Base-by-base conservation (phyloP, 108 stramenopile genomes). In the Heterococcus sp. region DNA sequence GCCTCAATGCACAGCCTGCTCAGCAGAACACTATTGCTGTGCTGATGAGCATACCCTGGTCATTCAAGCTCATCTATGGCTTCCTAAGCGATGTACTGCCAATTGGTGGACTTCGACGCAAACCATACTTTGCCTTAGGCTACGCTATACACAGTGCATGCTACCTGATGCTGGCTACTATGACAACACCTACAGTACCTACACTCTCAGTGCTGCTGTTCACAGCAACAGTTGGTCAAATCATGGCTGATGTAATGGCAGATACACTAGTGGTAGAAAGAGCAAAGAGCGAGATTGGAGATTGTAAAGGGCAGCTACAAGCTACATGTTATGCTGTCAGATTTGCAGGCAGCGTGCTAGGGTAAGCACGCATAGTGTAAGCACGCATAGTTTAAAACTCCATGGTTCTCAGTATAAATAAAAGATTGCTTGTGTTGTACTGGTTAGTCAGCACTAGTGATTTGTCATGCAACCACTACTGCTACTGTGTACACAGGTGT, bases 211-310 rank as follows among this genome's bases (percentile, higher is more conserved):
- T 46, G 27, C 8, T 79, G 46, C 71, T 79, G 27, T 79, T 82
- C 29, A 11, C 83, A 38, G 84, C 78, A 0, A 87, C 84, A 14
- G 39, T 82, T 35, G 87, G 76, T 30, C 76, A 78, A 69, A 90
- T 90, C 87, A 76, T 90, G 81, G 87, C 86, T 27, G 91, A 92
- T 74, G 91, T 90, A 66, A 90, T 90, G 89, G 87, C 89, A 4
- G 91, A 92, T 70, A 90, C 91, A 71, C 38, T 74, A 72, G 80
- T 90, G 76, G 90, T 90, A 2, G 90, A 92, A 71, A 67, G 89
- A 34, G 65, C 84, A n/a, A 80, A 35, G 40, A 75, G 34, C 35
- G 91, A 92, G 82, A 32, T 86, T 1, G 84, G 86, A 39, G 90
- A 86, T 68, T 79, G 28, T 1, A 65, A 73, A 76, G 91, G 91